These are phyloP conservation scores for Atalantia buxifolia DNA, from an alignment of 345 rosid species.

Conservation along the genomic window DNA sequence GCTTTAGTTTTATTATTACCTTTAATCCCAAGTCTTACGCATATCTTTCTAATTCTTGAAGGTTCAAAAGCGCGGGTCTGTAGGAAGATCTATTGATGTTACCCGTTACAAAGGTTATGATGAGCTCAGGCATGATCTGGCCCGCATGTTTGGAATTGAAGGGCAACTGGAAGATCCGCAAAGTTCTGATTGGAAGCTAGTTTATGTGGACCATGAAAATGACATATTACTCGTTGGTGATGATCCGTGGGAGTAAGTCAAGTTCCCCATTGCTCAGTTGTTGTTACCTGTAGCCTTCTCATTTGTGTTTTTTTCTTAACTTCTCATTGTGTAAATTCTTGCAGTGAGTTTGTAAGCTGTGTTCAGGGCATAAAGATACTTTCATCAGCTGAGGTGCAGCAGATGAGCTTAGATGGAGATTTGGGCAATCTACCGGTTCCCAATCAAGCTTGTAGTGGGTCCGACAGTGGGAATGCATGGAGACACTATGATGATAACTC, in stretches of 20 bases:
- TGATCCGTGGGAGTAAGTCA: constrained; percentile 98
- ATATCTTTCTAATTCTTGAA: constrained; percentile 21
- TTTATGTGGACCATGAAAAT: constrained; percentile 88
- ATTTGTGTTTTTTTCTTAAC: not conserved
- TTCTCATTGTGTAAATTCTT: constrained; percentile 14
- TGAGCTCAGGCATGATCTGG: constrained; percentile 82
- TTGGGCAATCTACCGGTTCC: constrained; percentile 65
- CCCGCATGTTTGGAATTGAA: constrained; percentile 96
- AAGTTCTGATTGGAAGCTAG: constrained; percentile 91
- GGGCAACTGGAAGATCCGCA: constrained; percentile 92
- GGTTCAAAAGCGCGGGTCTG: constrained; percentile 98
- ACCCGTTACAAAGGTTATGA: constrained; percentile 79
- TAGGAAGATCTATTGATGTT: constrained; percentile 93
- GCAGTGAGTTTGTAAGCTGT: constrained; percentile 88
- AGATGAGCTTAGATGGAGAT: constrained; percentile 92
- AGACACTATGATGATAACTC: constrained; percentile 79
- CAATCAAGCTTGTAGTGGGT: constrained; percentile 84
- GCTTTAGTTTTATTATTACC: not conserved
- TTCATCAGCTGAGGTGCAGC: constrained; percentile 92
- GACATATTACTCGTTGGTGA: constrained; percentile 95
- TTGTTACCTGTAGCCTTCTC: not conserved
- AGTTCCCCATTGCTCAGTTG: not conserved
- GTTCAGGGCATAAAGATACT: constrained; percentile 89
- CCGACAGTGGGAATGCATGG: constrained; percentile 89
- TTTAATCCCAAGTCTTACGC: not conserved